Evolutionary conservation across 116 monocot species (phyloP).

Genomic region (Iris pallida): DNA sequence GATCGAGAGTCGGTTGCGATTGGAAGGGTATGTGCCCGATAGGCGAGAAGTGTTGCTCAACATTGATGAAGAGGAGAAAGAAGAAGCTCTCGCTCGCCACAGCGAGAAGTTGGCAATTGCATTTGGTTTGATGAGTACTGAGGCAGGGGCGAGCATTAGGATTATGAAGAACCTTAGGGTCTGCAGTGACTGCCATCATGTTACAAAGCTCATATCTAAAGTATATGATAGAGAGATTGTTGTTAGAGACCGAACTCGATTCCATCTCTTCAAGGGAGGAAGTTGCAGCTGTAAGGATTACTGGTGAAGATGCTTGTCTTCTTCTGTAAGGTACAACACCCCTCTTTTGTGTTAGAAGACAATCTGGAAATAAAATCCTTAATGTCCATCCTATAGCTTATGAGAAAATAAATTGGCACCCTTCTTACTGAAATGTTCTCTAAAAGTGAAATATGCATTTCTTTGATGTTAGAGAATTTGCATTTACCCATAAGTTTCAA

Average conservation of each 20-base stretch:
- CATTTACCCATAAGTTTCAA: too few relatives aligned
- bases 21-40: slow-evolving; percentile 41
- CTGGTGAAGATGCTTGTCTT: slow-evolving; percentile 8
- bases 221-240: slow-evolving; percentile 8
- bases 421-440: too few relatives aligned
- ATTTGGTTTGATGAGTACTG: slow-evolving; percentile 42
- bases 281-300: slow-evolving; percentile 18
- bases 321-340: not conserved
- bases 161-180: slow-evolving; percentile 15
- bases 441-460: too few relatives aligned
- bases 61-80: slow-evolving; percentile 65
- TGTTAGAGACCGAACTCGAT: slow-evolving; percentile 15
- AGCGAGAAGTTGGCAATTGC: slow-evolving; percentile 72
- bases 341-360: too few relatives aligned
- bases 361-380: too few relatives aligned
- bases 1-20: slow-evolving; percentile 25
- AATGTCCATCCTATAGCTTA: too few relatives aligned
- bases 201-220: slow-evolving; percentile 12
- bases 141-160: slow-evolving; percentile 1
- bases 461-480: too few relatives aligned
- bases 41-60: slow-evolving; percentile 38
- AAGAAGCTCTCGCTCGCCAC: slow-evolving; percentile 31
- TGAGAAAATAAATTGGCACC: too few relatives aligned
- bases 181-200: slow-evolving; percentile 9
- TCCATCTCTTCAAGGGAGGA: slow-evolving; percentile 12